Evolutionary conservation across 2,329 filamentous ascomycete species (phyloP).

Genomic region (Cercospora zeae-maydis): DNA sequence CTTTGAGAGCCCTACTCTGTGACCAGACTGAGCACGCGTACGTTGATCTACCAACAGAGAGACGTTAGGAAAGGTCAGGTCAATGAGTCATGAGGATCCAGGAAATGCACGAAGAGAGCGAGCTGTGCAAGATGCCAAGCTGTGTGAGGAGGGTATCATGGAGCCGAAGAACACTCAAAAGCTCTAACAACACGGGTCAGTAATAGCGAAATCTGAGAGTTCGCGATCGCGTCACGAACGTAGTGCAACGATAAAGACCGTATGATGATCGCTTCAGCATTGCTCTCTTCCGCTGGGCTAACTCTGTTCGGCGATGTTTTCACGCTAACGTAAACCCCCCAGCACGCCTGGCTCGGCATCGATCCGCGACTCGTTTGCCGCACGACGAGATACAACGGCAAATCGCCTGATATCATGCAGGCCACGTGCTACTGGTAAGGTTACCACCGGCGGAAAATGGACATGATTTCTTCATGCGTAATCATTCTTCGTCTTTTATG

Average conservation of each 20-base stretch:
- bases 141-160: too few species aligned
- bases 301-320: not conserved
- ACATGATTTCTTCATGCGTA: not conserved
- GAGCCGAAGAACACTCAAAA: too few species aligned
- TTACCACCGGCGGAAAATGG: not conserved
- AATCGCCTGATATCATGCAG: not conserved
- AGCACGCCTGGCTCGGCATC: not conserved
- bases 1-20: not conserved
- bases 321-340: not conserved
- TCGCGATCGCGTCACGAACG: too few species aligned
- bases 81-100: too few species aligned
- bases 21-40: not conserved
- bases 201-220: too few species aligned
- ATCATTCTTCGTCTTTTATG: not conserved
- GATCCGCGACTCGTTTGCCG: not conserved
- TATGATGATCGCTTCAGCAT: too few species aligned
- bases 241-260: too few species aligned
- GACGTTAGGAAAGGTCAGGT: too few species aligned
- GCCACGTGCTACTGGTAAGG: not conserved
- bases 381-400: not conserved
- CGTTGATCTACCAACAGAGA: not conserved
- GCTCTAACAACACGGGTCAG: too few species aligned
- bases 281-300: too few species aligned
- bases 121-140: too few species aligned
- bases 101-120: too few species aligned